A percentile compares a stretch with the other conserved stretches of the same genome.
phyloP scores from a whole-genome alignment of 352 stramenopile genomes.

The Phytophthora pluvialis region DNA sequence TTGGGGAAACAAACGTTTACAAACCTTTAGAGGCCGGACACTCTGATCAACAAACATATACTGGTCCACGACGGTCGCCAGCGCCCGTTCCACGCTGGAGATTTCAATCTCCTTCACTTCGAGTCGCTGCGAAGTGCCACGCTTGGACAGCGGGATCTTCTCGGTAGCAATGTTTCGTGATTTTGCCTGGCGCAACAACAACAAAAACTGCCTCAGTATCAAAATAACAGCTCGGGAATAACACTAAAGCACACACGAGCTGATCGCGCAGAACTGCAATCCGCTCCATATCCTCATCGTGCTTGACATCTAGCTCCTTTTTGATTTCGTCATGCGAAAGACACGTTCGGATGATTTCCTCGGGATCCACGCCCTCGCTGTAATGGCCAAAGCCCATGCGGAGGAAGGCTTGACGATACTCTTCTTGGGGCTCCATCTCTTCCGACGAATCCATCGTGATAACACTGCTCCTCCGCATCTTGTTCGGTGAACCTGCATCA shows the following conservation, averaged over 20 bases:
- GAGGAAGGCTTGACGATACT: conserved; percentile 66
- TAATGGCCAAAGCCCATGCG: conserved; percentile 70
- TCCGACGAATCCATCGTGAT: conserved; percentile 5
- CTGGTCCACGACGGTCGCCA: conserved; percentile 79
- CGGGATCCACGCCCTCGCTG: conserved; percentile 59
- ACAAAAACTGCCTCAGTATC: neutral
- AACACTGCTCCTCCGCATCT: conserved; percentile 15
- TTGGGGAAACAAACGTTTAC: neutral
- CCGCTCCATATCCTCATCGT: conserved; percentile 64
- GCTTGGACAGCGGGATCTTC: conserved; percentile 64
- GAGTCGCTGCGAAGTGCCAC: conserved; percentile 67
- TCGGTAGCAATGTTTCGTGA: conserved; percentile 55
- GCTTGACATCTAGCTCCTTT: conserved; percentile 69
- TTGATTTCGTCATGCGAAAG: conserved; percentile 73
- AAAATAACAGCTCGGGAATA: neutral
- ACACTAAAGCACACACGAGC: conserved; percentile 49
- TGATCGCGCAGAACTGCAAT: conserved; percentile 56
- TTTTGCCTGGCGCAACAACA: conserved; percentile 37
- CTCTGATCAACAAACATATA: conserved; percentile 87
- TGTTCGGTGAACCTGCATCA: conserved; percentile 22
- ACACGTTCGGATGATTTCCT: conserved; percentile 75
- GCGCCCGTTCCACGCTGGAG: conserved; percentile 56
- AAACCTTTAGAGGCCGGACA: conserved; percentile 79
- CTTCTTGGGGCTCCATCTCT: conserved; percentile 40
- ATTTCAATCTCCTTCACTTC: conserved; percentile 79